Evolutionary conservation across 2,329 filamentous ascomycete genomes (phyloP).

Genomic region (Hymenoscyphus repandus): DNA sequence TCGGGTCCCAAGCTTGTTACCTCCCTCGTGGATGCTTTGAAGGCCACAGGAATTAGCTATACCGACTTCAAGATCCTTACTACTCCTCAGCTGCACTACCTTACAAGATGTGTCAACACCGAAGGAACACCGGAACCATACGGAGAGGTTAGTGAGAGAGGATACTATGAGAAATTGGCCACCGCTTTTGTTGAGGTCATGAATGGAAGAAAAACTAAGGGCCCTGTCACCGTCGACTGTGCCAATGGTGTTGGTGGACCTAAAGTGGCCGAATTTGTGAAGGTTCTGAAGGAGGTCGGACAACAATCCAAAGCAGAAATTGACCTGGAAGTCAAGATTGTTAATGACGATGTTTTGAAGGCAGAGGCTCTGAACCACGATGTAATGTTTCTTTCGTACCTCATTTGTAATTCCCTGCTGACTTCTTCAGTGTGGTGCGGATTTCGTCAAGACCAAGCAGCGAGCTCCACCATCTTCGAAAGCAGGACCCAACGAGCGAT

Average conservation of each 20-base stretch:
- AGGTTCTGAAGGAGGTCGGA: conserved; percentile 57
- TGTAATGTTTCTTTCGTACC: conserved; percentile 42
- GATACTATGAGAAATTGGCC: conserved; percentile 91
- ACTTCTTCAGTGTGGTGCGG: conserved; percentile 70
- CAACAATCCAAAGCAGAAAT: conserved; percentile 37
- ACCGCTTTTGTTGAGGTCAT: conserved; percentile 81
- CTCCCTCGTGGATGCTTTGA: conserved; percentile 74
- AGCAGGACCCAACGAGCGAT: conserved; percentile 68
- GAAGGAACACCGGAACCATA: conserved; percentile 82
- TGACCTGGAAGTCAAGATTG: conserved; percentile 73
- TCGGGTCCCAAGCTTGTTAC: conserved; percentile 80
- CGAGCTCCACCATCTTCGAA: conserved; percentile 80
- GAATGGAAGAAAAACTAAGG: conserved; percentile 67
- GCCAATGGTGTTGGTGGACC: conserved; percentile 95
- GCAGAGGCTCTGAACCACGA: conserved; percentile 86
- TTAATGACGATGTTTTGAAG: conserved; percentile 90
- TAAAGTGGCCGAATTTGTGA: conserved; percentile 81
- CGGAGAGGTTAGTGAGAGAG: conserved; percentile 80
- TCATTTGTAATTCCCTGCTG: conserved; percentile 11
- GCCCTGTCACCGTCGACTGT: conserved; percentile 80
- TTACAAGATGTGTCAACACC: conserved; percentile 92
- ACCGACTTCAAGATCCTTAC: conserved; percentile 88
- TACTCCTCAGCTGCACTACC: conserved; percentile 96
- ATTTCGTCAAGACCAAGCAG: conserved; percentile 97
- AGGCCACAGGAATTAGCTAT: conserved; percentile 67